phyloP scores from a whole-genome alignment of 1,284 basidiomycete species.

The Cystobasidiaceae sp. region DNA sequence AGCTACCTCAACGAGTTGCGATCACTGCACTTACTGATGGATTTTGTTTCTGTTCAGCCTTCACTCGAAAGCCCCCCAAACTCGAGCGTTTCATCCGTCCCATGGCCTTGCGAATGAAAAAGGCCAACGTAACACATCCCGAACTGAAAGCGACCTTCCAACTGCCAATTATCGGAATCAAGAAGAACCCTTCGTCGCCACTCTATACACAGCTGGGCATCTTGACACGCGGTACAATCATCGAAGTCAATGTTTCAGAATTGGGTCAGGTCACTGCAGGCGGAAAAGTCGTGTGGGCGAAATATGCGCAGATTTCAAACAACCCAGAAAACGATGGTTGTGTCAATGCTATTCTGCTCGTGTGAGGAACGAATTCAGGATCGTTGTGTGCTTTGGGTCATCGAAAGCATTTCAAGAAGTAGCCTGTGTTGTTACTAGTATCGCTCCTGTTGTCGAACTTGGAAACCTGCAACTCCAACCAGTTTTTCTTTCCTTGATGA shows the following conservation, averaged over 20 bases:
- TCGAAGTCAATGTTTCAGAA: constrained; percentile 95
- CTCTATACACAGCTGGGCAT: constrained; percentile 79
- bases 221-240: constrained; percentile 95
- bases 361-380: no score
- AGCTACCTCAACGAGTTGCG: no score
- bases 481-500: no score
- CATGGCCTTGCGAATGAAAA: constrained; percentile 95
- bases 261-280: constrained; percentile 98
- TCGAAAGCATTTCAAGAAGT: no score
- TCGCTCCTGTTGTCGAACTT: no score
- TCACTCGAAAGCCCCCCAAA: constrained; percentile 97
- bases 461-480: no score
- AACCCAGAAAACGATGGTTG: constrained; percentile 81
- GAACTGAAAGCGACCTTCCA: constrained; percentile 72
- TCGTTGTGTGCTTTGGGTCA: no score
- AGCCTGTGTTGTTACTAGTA: no score
- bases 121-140: constrained; percentile 95
- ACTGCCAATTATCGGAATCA: constrained; percentile 93
- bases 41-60: constrained; percentile 53
- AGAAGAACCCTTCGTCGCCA: constrained; percentile 99
- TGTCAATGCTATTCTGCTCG: no score
- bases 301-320: constrained; percentile 66
- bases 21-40: no score
- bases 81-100: constrained; percentile 97
- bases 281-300: constrained; percentile 74